A percentile compares a stretch with the other conserved stretches of the same genome.
Conservation (phyloP, 2,329 filamentous ascomycete species). For the Fusarium caatingaense region DNA sequence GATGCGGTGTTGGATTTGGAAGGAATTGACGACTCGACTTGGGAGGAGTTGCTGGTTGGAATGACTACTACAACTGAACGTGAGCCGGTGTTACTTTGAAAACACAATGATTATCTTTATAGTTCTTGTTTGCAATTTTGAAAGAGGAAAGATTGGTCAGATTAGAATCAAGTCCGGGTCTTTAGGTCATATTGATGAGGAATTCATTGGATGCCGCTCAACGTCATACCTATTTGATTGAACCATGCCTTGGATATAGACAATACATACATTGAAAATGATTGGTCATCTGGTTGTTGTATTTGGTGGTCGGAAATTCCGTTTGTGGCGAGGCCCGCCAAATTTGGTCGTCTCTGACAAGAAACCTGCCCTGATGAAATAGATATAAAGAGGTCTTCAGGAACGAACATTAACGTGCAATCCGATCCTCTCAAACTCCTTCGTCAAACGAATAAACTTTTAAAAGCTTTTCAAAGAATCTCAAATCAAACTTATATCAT, state of each 20-base stretch:
- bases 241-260: background rate
- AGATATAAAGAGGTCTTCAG: background rate
- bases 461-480: background rate
- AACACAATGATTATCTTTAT: background rate
- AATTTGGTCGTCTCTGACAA: background rate
- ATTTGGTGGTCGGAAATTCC: conserved; percentile 6
- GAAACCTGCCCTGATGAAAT: fast-evolving
- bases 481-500: background rate
- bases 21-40: conserved; percentile 3
- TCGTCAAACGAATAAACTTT: too few relatives aligned
- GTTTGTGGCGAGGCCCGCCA: background rate
- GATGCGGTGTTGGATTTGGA: background rate
- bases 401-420: background rate
- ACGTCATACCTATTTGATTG: background rate
- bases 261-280: background rate
- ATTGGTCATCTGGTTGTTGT: background rate
- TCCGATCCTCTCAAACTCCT: background rate
- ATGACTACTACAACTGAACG: background rate
- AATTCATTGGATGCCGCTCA: background rate
- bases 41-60: conserved; percentile 11
- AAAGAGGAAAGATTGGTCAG: background rate
- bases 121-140: background rate
- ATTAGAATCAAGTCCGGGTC: background rate
- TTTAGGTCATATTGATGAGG: background rate
- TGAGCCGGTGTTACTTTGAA: background rate